phyloP scores from a whole-genome alignment of 495 filamentous ascomycete species.

The Daldinia decipiens region DNA sequence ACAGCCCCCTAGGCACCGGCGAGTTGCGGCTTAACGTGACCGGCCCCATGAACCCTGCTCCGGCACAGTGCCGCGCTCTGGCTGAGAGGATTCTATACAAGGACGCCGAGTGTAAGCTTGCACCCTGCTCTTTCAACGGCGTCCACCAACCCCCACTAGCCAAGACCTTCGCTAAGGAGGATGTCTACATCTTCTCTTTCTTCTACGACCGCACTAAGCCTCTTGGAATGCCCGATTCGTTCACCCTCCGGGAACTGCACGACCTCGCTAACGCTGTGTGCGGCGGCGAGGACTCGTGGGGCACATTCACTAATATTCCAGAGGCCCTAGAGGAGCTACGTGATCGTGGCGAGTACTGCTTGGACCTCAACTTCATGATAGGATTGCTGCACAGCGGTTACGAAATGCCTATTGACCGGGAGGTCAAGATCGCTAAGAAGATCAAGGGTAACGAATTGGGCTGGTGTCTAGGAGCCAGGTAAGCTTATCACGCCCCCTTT shows the following conservation, averaged over 20 bases:
- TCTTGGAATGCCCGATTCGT: constrained; percentile 94
- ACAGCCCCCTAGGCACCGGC: constrained; percentile 68
- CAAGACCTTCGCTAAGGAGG: constrained; percentile 92
- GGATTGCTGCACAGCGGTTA: constrained; percentile 93
- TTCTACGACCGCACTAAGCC: constrained; percentile 94
- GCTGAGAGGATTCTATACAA: constrained; percentile 93
- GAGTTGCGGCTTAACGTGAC: constrained; percentile 80
- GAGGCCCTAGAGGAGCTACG: constrained; percentile 78
- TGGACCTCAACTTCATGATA: constrained; percentile 96
- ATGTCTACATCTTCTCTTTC: constrained; percentile 96
- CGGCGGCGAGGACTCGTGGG: constrained; percentile 79
- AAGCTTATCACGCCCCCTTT: constrained; percentile 48
- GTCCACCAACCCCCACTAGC: constrained; percentile 91
- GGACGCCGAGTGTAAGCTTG: constrained; percentile 79
- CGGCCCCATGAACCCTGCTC: constrained; percentile 77
- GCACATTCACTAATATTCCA: constrained; percentile 75
- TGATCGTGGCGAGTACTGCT: constrained; percentile 86
- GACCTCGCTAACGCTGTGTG: constrained; percentile 87
- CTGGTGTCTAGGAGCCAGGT: constrained; percentile 98
- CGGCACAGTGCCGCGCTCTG: constrained; percentile 87
- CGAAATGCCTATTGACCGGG: constrained; percentile 94
- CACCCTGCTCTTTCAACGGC: constrained; percentile 97
- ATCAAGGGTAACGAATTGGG: constrained; percentile 96
- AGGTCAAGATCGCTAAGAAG: constrained; percentile 98
- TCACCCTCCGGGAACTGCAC: constrained; percentile 86